These are phyloP conservation scores for Pythium scleroteichum DNA, from an alignment of 352 stramenopile species.

Conservation along the genomic window DNA sequence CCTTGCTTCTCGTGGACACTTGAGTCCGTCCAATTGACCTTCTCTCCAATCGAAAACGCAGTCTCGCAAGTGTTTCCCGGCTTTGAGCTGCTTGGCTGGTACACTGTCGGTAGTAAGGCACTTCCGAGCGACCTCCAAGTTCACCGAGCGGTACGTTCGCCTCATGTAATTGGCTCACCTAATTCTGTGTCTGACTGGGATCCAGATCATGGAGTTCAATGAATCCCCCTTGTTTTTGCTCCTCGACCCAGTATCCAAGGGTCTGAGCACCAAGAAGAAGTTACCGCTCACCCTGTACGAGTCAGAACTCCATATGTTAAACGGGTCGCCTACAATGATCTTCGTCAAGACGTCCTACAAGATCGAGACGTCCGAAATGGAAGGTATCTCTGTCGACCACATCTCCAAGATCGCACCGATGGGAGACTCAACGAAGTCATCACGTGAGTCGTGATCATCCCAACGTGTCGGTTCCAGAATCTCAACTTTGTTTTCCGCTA, in stretches of 20 bases:
- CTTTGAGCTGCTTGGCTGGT: slow-evolving; percentile 90
- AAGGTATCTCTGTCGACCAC: slow-evolving; percentile 87
- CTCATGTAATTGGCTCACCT: neutral
- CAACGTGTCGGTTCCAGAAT: neutral
- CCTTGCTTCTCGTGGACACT: neutral
- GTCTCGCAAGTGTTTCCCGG: slow-evolving; percentile 85
- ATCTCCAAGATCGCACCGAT: slow-evolving; percentile 86
- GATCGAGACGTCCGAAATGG: slow-evolving; percentile 85
- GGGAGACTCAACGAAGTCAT: slow-evolving; percentile 70
- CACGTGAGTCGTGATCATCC: slow-evolving; percentile 37
- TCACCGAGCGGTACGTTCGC: slow-evolving; percentile 55
- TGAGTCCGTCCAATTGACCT: neutral
- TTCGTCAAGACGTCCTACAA: slow-evolving; percentile 89
- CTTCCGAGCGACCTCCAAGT: slow-evolving; percentile 71
- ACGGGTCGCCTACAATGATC: slow-evolving; percentile 86
- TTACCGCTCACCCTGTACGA: slow-evolving; percentile 87
- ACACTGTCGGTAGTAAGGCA: slow-evolving; percentile 77
- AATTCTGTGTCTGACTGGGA: neutral
- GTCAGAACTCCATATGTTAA: slow-evolving; percentile 84
- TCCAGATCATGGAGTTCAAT: slow-evolving; percentile 87
- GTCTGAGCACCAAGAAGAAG: slow-evolving; percentile 79
- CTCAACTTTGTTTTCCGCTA: slow-evolving; percentile 27
- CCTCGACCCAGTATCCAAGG: slow-evolving; percentile 63
- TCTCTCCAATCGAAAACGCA: slow-evolving; percentile 16
- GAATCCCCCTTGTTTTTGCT: slow-evolving; percentile 84